Percentiles rank a stretch among this genome's conserved stretches.
Conservation (phyloP, 176 grass and related monocot species). For the Oropetium thomaeum region DNA sequence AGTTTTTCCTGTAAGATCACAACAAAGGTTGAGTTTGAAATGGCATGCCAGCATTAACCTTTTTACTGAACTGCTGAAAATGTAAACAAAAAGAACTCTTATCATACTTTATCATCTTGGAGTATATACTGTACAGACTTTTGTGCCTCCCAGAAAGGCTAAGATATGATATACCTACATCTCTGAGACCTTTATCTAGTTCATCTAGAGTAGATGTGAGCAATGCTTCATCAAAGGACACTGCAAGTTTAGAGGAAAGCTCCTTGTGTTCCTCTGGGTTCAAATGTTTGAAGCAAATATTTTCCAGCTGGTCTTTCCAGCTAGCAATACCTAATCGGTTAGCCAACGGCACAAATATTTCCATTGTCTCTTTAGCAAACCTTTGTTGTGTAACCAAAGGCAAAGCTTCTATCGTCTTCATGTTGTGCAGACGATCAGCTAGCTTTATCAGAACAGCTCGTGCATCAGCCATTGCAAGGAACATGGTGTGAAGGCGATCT, state of each 20-base stretch:
- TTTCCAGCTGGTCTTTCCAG: conserved; percentile 95
- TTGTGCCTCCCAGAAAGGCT: conserved; percentile 84
- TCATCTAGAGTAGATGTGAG: conserved; percentile 58
- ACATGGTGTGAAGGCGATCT: conserved; percentile 96
- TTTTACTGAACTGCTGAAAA: conserved; percentile 16
- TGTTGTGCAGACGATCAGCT: conserved; percentile 91
- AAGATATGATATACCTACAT: conserved; percentile 61
- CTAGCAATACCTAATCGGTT: conserved; percentile 75
- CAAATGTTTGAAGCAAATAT: conserved; percentile 83
- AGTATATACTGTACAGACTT: conserved; percentile 81
- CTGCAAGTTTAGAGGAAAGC: conserved; percentile 61
- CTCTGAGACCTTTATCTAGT: conserved; percentile 63
- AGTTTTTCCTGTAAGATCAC: conserved; percentile 62
- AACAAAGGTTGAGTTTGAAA: not conserved
- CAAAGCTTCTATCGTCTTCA: conserved; percentile 81
- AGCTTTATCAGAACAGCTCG: conserved; percentile 90
- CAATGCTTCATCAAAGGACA: conserved; percentile 65
- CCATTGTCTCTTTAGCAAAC: conserved; percentile 89
- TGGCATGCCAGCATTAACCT: not conserved
- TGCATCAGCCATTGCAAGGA: conserved; percentile 95
- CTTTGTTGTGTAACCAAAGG: conserved; percentile 76
- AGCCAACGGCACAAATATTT: conserved; percentile 89
- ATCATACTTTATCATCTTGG: conserved; percentile 86
- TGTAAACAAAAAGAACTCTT: not conserved
- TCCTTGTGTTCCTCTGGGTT: conserved; percentile 72